A percentile compares a stretch with the other conserved stretches of the same genome.
Evolutionary conservation across 768 basidiomycete species (phyloP).

Genomic region (Lactarius hatsudake): DNA sequence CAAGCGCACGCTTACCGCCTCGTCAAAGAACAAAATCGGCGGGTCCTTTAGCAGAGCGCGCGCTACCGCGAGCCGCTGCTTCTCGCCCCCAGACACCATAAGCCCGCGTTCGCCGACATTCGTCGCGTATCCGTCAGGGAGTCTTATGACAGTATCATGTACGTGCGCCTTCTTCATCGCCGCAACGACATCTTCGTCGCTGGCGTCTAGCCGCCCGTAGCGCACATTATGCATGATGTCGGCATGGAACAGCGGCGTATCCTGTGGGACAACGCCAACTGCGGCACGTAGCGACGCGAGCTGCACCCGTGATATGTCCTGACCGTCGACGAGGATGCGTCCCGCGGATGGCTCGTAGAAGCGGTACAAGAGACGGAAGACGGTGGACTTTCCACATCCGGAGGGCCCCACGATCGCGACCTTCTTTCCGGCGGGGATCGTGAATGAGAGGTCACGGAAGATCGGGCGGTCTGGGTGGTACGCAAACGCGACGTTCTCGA

Average conservation of each 20-base stretch:
- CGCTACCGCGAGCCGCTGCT: constrained; percentile 94
- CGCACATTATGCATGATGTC: constrained; percentile 94
- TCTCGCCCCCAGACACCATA: constrained; percentile 99
- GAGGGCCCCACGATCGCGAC: constrained; percentile 96
- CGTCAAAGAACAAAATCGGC: constrained; percentile 95
- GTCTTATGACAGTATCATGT: constrained; percentile 67
- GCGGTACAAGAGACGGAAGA: constrained; percentile 89
- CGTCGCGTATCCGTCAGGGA: constrained; percentile 87
- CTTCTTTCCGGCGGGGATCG: constrained; percentile 93
- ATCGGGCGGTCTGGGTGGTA: constrained; percentile 93
- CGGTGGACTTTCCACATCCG: constrained; percentile 96
- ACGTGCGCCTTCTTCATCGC: constrained; percentile 87
- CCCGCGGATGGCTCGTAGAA: constrained; percentile 89
- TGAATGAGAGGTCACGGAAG: constrained; percentile 84
- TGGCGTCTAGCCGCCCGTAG: constrained; percentile 86
- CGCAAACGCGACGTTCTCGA: constrained; percentile 88
- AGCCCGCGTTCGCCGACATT: constrained; percentile 94
- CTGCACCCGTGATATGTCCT: constrained; percentile 74
- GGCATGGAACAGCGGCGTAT: constrained; percentile 95
- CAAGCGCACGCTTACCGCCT: constrained; percentile 64
- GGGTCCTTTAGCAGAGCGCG: constrained; percentile 92
- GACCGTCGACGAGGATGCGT: constrained; percentile 81
- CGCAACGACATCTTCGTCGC: constrained; percentile 82
- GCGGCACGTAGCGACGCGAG: constrained; percentile 65
- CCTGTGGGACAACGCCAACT: constrained; percentile 96